A percentile compares a stretch with the other conserved stretches of the same genome.
Evolutionary conservation across 148 eudicot species (phyloP).

Genomic region (Cornus florida): DNA sequence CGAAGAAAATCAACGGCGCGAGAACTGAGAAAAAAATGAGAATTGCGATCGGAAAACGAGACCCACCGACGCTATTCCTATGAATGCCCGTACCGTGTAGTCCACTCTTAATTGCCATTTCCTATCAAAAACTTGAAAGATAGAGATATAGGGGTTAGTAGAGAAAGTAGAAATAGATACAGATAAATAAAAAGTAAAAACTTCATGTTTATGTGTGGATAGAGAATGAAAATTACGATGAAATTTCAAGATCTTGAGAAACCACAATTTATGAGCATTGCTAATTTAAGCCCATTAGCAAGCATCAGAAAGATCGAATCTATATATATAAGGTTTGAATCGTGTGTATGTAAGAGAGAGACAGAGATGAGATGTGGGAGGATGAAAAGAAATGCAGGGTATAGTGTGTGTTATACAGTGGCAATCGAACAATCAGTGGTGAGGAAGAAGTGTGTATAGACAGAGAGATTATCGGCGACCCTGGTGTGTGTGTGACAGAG

Average conservation of each 20-base stretch:
- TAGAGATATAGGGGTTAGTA: neutral
- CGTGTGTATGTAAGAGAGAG: neutral
- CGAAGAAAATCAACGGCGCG: slow-evolving; percentile 50
- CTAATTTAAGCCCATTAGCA: neutral
- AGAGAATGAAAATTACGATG: slow-evolving; percentile 1
- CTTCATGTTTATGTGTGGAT: neutral
- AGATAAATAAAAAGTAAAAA: neutral
- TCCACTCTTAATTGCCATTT: slow-evolving; percentile 63
- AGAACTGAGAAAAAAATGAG: slow-evolving; percentile 48
- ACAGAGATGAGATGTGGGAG: neutral
- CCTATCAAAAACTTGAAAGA: slow-evolving; percentile 19
- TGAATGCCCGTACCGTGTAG: slow-evolving; percentile 21
- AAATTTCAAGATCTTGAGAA: neutral
- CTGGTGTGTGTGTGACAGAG: too few relatives aligned
- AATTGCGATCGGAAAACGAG: slow-evolving; percentile 36
- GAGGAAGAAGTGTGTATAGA: too few relatives aligned
- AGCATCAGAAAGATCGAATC: neutral
- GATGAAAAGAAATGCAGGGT: neutral
- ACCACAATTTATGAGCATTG: neutral
- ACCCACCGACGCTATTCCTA: slow-evolving; percentile 46
- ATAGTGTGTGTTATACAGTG: too few relatives aligned
- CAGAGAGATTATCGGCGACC: neutral
- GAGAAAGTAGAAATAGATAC: neutral
- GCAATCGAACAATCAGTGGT: too few relatives aligned
- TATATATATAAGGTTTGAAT: too few relatives aligned